Evolutionary conservation across 257 asterid genomes (phyloP), one percentile per base, ranked within the genome.

Genomic region (Nicotiana attenuata): DNA sequence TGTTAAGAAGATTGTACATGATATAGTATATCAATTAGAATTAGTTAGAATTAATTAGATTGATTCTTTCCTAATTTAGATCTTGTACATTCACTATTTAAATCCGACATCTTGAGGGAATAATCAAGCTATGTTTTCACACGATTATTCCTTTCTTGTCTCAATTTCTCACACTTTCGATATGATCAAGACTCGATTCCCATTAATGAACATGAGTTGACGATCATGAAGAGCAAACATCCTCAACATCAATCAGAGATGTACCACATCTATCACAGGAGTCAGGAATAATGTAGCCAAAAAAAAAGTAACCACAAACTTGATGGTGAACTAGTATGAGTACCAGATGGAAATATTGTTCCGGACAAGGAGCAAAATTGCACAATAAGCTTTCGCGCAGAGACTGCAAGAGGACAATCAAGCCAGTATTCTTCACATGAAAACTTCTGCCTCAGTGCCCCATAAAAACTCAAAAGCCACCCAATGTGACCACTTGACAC

Each of bases 361-460:
- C 98, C 99, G 6, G 93, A 88, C 86, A 96, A 60, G 85, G 93
- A 92, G 89, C 93, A 94, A 80, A 96, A 92, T 71, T 94, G 98
- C 57, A 94, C 92, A 67, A 93, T 77, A 84, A 96, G 97, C 85
- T 89, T 94, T 67, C 99, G 93, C 69, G 98, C 95, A 77, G 89
- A 86, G 81, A 92, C 97, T 73, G 97, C 99, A 87, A 96, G 93
- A 88, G 98, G 99, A 87, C 97, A 92, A 85, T 94, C 99, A 71
- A 93, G 87, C 98, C 98, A 96, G 90, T 89, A 93, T 79, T 95
- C 94, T 77, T 92, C 91, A 81, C 85, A 33, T 17, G 97, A 91
- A 86, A 92, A 92, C 87, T 96, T 96, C 85, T 90, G 96, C 83
- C 99, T 91, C 82, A 96, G 84, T 15, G 93, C 95, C 85, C 91